Base-by-base conservation (phyloP, 2,329 filamentous ascomycete species). In the Myrmaecium sp. region DNA sequence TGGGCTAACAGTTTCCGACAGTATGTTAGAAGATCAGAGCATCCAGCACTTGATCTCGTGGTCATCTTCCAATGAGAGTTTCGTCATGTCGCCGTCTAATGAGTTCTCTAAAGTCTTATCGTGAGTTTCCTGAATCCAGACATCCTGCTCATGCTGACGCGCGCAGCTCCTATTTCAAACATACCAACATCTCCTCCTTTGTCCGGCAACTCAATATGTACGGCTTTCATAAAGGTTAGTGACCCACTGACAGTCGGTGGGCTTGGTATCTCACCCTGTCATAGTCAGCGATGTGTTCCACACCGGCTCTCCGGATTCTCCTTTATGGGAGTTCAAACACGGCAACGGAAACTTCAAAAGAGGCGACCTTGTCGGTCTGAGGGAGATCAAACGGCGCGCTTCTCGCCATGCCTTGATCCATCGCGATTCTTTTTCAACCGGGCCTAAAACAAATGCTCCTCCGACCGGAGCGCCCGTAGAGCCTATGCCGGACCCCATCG, bases 171-270 rank as follows among this genome's bases (percentile, higher is more conserved):
- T 98, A 98, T 50, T 98, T 98, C 53, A 98, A 98, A 47, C 89
- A 98, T 51, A 98, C 86, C 40, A 98, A 98, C 47, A 93, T 95
- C 33, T 95, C 89, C 7, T 95, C 89, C 1, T 98, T 98, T 51
- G 89, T 98, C 26, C 73, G 89, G 25, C 89, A 98, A 56, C 58
- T 98, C 26, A 98, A 98, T 49, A 98, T 98, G 89, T 98, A 98
- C 42, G 89, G 89, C 5, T 98, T 98, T 53, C 89, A 98, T 51
- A 98, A 98, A 78, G 84, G 84, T 91, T 53, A 17, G 36, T 26
- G 40, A 24, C 48, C 43, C 21, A 25, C 17, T 18, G 10, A 17
- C 21, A 19, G 9, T 16, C 6, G 17, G n/a, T 23, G 3, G 10
- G 23, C 21, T 15, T 19, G 18, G 27, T 9, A 13, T 17, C 29